These are phyloP conservation scores for Austroboletus novae-zelandiae DNA, from an alignment of 1,284 basidiomycete species.

Conservation along the genomic window DNA sequence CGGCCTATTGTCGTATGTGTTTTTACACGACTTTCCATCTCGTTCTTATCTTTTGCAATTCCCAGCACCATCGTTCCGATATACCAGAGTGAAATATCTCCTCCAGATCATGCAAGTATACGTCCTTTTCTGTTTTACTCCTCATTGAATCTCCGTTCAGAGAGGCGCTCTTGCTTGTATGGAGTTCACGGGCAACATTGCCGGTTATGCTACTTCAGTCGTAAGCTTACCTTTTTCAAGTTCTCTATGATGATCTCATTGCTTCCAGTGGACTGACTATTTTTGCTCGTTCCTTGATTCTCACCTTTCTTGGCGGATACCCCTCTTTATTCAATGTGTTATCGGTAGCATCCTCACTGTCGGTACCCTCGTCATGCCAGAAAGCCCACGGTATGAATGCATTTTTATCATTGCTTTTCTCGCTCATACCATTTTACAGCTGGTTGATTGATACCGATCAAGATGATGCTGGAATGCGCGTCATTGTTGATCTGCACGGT, in stretches of 20 bases:
- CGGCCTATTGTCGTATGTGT: constrained; percentile 83
- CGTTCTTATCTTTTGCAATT: not conserved
- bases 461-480: constrained; percentile 83
- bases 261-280: constrained; percentile 87
- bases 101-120: constrained; percentile 80
- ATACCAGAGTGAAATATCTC: constrained; percentile 96
- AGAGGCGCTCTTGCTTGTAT: constrained; percentile 92
- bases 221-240: constrained; percentile 46
- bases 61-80: constrained; percentile 93
- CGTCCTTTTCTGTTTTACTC: not conserved
- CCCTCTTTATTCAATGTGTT: constrained; percentile 84
- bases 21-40: not conserved
- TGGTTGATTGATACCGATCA: constrained; percentile 92
- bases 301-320: constrained; percentile 81
- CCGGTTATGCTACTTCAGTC: constrained; percentile 94
- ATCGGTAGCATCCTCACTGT: constrained; percentile 83
- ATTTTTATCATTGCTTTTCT: not conserved
- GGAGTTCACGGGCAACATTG: constrained; percentile 94
- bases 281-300: constrained; percentile 87
- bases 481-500: constrained; percentile 90
- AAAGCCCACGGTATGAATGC: constrained; percentile 75
- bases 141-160: constrained; percentile 37
- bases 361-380: constrained; percentile 87
- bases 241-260: not conserved
- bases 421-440: constrained; percentile 37